These are phyloP conservation scores for Dunaliella primolecta DNA, from an alignment of 139 green algal species.

Conservation along the genomic window DNA sequence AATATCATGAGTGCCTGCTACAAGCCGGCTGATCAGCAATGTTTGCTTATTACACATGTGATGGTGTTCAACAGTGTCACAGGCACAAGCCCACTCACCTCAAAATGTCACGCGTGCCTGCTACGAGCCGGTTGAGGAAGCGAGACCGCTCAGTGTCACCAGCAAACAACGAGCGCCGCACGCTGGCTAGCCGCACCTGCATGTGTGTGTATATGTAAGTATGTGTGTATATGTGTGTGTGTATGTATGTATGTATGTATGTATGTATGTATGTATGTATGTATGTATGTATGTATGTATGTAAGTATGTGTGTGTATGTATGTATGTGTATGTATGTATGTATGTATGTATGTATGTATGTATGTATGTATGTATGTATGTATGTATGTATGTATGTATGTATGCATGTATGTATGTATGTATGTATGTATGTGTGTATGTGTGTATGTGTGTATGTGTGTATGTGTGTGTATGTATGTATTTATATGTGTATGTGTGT, in stretches of 20 bases:
- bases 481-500: no score
- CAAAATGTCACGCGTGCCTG: conserved; percentile 62
- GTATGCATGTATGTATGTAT: no score
- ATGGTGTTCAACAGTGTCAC: no score
- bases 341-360: not conserved
- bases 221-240: not conserved
- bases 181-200: conserved; percentile 82
- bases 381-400: no score
- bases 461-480: no score
- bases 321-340: not conserved
- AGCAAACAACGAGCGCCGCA: conserved; percentile 88
- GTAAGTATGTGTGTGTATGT: not conserved
- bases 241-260: not conserved
- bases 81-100: no score
- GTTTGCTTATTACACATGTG: no score
- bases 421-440: no score
- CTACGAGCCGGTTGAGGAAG: conserved; percentile 81
- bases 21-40: no score
- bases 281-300: not conserved
- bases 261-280: not conserved
- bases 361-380: no score
- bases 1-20: no score
- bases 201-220: not conserved
- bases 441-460: no score
- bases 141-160: conserved; percentile 75